Evolutionary conservation across 2,329 filamentous ascomycete species (phyloP).

Genomic region (Xenosphaeropsis pyriputrescens): DNA sequence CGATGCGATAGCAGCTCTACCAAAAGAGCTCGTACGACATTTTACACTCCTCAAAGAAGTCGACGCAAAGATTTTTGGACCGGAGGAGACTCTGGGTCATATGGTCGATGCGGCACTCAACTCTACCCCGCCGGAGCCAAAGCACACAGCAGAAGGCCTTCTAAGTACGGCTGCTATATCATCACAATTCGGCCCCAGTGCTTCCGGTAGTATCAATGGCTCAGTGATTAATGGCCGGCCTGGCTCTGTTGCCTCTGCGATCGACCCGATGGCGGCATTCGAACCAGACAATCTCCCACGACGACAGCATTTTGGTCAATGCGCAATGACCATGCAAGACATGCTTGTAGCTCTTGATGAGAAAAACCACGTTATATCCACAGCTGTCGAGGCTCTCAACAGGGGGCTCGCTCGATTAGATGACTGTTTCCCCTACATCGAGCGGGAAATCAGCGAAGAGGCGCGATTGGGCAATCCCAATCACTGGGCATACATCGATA

Average conservation of each 20-base stretch:
- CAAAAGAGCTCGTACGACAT: constrained; percentile 88
- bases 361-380: constrained; percentile 92
- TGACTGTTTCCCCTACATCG: constrained; percentile 73
- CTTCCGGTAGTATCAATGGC: constrained; percentile 15
- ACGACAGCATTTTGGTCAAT: constrained; percentile 63
- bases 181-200: constrained; percentile 9
- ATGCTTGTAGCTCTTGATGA: constrained; percentile 88
- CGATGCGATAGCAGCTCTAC: constrained; percentile 81
- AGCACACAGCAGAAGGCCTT: constrained; percentile 20
- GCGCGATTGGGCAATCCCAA: constrained; percentile 81
- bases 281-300: constrained; percentile 46
- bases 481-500: constrained; percentile 93
- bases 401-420: constrained; percentile 77
- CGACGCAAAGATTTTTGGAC: constrained; percentile 86
- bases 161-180: constrained; percentile 12
- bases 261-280: constrained; percentile 26
- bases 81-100: constrained; percentile 69
- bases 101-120: constrained; percentile 53
- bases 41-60: constrained; percentile 95
- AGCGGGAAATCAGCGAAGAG: constrained; percentile 84
- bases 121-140: constrained; percentile 28
- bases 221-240: constrained; percentile 14
- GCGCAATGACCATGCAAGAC: constrained; percentile 64
- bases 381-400: constrained; percentile 78
- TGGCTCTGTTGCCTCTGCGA: constrained; percentile 9